A percentile compares a stretch with the other conserved stretches of the same genome.
Evolutionary conservation across 2,329 filamentous ascomycete genomes (phyloP).

Genomic region (Fusarium proliferatum): DNA sequence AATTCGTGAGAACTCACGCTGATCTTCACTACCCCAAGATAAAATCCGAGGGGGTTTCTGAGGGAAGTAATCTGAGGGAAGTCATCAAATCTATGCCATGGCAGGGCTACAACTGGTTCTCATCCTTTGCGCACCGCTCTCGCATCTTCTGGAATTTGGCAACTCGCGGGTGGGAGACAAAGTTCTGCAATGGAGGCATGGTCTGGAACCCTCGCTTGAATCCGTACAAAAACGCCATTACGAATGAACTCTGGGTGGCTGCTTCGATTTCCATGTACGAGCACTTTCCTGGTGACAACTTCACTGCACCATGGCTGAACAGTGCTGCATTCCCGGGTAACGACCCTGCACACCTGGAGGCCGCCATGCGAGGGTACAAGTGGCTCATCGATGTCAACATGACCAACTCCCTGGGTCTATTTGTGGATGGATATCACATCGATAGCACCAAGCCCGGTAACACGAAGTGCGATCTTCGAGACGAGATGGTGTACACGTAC

Average conservation of each 20-base stretch:
- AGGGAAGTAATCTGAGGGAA: conserved; percentile 42
- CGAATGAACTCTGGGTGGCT: conserved; percentile 88
- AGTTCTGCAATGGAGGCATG: conserved; percentile 88
- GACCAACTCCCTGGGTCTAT: conserved; percentile 80
- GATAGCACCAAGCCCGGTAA: conserved; percentile 70
- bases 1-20: conserved; percentile 79
- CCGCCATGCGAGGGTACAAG: conserved; percentile 80
- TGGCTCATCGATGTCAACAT: conserved; percentile 87
- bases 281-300: conserved; percentile 83
- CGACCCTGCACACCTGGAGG: conserved; percentile 74
- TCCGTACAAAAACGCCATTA: conserved; percentile 97
- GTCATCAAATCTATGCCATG: conserved; percentile 64
- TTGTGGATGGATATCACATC: conserved; percentile 91
- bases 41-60: conserved; percentile 7
- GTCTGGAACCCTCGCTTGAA: conserved; percentile 83
- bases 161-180: conserved; percentile 81
- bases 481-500: conserved; percentile 94
- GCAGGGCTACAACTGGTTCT: conserved; percentile 81
- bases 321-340: conserved; percentile 46
- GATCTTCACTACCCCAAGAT: conserved; percentile 65
- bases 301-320: conserved; percentile 72
- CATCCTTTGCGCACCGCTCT: conserved; percentile 83
- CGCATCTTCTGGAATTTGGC: conserved; percentile 88
- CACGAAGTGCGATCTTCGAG: conserved; percentile 79
- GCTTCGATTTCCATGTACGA: conserved; percentile 91